phyloP scores from a whole-genome alignment of 371 early-diverging fungal genomes.

The Apophysomyces variabilis region DNA sequence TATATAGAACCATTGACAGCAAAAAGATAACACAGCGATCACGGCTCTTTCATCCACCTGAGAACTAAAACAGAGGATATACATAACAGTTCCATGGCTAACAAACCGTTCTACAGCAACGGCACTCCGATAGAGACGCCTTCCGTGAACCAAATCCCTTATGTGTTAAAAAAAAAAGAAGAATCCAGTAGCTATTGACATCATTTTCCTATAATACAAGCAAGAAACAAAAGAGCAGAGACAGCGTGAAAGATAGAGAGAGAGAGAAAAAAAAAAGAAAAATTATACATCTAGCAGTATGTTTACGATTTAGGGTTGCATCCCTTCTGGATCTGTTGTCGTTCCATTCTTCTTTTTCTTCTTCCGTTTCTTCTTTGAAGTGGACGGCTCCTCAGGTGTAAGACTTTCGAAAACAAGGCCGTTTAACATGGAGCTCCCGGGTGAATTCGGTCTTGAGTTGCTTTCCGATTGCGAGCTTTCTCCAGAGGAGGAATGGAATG shows the following conservation, averaged over 20 bases:
- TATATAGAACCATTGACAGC: no score
- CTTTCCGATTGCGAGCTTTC: conserved; percentile 23
- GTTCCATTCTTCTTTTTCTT: conserved; percentile 31
- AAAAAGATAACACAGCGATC: no score
- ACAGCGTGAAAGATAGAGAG: no score
- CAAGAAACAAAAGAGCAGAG: neutral
- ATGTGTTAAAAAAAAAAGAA: no score
- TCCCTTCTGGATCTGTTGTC: neutral
- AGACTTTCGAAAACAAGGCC: conserved; percentile 37
- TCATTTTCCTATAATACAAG: no score
- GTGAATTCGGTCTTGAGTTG: conserved; percentile 23
- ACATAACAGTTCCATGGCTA: no score
- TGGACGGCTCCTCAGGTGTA: conserved; percentile 31
- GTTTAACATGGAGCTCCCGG: conserved; percentile 15
- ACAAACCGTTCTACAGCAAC: no score
- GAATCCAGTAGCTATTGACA: no score
- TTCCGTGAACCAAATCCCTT: no score
- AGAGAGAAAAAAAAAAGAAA: neutral
- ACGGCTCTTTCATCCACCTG: no score
- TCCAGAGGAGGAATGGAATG: conserved; percentile 29
- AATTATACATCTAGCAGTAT: conserved; percentile 1
- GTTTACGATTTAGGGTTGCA: neutral
- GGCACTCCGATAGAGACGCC: no score
- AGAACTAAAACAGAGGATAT: no score
- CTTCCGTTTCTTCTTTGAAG: conserved; percentile 20